Base-by-base conservation (phyloP, 108 stramenopile species). In the Nitzschia putrida region DNA sequence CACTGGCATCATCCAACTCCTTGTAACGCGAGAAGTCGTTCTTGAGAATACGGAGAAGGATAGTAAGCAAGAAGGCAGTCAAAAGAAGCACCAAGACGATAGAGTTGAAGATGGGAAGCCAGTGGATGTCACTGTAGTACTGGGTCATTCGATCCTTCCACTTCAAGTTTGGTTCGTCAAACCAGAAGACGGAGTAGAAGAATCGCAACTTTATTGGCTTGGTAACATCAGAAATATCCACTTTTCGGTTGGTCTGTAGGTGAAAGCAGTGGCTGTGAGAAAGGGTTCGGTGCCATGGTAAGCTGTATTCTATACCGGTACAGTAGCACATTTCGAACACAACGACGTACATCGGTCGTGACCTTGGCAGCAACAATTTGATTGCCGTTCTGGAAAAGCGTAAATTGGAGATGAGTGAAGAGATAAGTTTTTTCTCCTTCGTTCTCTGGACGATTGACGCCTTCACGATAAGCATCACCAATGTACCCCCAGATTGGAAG, bases 41-140 rank as follows among this genome's bases (percentile, higher is more conserved):
- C 78, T 97, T 96, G 66, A 99, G 80, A 14, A 97, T 89, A 41
- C 97, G 84, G 83, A 98, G 80, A 66, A 99, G 69, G 61, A 98
- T 97, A 55, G 98, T 92, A 42, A 94, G 83, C 74, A 99, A 79
- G 74, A 98, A 97, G 0, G 94, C 94, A 16, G 95, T 97, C 39
- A 99, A 80, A 14, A 99, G 80, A 13, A 99, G 71, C 7, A 98
- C 99, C 49, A 99, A 77, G 12, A 98, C 97, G 57, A 97, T 92
- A 37, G 95, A 92, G 76, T 98, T 99, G 81, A 98, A 95, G 79
- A 99, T 98, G 64, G 94, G 93, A 42, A 98, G 80, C 99, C 99
- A 92, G 80, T 95, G 93, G 50, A 99, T 95, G 74, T 99, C 96
- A 79, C 96, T 92, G 7, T n/a, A n/a, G n/a, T n/a, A n/a, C n/a